Conservation (phyloP, 768 basidiomycete genomes). For the Saitozyma sp. region DNA sequence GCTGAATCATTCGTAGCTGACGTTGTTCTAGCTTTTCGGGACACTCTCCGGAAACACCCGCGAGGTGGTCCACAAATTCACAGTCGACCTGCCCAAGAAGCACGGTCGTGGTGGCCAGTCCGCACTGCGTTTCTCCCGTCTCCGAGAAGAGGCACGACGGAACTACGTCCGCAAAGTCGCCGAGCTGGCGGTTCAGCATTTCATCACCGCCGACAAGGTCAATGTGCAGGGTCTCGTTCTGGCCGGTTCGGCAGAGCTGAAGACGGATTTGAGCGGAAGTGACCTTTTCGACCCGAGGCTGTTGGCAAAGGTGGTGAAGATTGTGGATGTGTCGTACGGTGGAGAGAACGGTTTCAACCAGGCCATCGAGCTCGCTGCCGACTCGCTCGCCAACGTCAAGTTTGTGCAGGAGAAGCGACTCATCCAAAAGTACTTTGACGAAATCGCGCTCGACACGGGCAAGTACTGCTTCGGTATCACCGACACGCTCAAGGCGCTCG, state of each 20-base stretch:
- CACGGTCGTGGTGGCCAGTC: slow-evolving; percentile 99
- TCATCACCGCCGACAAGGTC: slow-evolving; percentile 96
- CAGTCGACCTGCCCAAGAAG: slow-evolving; percentile 98
- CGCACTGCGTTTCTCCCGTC: slow-evolving; percentile 97
- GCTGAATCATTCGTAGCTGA: too few relatives aligned
- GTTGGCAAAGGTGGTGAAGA: slow-evolving; percentile 88
- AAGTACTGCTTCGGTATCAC: slow-evolving; percentile 97
- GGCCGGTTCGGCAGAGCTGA: slow-evolving; percentile 97
- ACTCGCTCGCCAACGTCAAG: slow-evolving; percentile 96
- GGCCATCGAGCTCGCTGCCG: slow-evolving; percentile 96
- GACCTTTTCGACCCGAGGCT: slow-evolving; percentile 94
- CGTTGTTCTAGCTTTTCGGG: slow-evolving; percentile 66
- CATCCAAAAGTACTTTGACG: slow-evolving; percentile 97
- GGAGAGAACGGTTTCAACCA: slow-evolving; percentile 99
- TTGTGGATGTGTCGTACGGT: slow-evolving; percentile 97
- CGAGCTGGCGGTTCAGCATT: slow-evolving; percentile 94
- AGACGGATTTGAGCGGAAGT: slow-evolving; percentile 92
- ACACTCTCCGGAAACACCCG: slow-evolving; percentile 95
- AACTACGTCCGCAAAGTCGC: slow-evolving; percentile 99
- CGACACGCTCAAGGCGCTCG: slow-evolving; percentile 92
- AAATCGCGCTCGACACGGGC: slow-evolving; percentile 95
- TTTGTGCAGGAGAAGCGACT: slow-evolving; percentile 98
- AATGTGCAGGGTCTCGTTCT: slow-evolving; percentile 95
- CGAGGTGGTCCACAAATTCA: slow-evolving; percentile 96
- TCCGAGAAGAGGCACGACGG: slow-evolving; percentile 98